Evolutionary conservation across 139 green algal species (phyloP).

Genomic region (Dunaliella primolecta): DNA sequence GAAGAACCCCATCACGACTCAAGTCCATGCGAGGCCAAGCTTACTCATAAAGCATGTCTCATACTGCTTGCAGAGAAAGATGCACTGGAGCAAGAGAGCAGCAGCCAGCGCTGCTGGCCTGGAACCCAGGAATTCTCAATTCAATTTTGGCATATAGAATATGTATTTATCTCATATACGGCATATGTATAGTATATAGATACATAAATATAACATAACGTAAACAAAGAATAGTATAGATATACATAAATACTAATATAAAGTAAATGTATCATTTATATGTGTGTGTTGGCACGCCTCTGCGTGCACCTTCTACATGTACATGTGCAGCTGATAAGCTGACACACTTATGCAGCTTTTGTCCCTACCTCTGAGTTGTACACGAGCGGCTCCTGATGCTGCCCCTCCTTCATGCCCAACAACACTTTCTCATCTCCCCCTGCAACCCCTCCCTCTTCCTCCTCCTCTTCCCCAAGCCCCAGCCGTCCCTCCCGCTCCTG

Average conservation of each 20-base stretch:
- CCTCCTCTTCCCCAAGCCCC: too few species aligned
- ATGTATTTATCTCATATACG: not conserved
- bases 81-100: not conserved
- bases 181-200: not conserved
- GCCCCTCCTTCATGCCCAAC: too few species aligned
- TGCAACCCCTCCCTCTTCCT: not conserved
- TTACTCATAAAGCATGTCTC: too few species aligned
- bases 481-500: too few species aligned
- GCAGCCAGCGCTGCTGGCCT: not conserved
- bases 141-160: not conserved
- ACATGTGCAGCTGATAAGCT: too few species aligned
- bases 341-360: too few species aligned
- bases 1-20: too few species aligned
- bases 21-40: too few species aligned
- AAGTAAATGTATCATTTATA: too few species aligned
- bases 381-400: not conserved
- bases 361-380: not conserved
- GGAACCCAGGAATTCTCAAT: not conserved
- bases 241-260: conserved; percentile 6
- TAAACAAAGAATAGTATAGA: not conserved
- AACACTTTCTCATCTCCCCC: not conserved
- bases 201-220: not conserved
- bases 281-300: too few species aligned
- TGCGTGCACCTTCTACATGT: too few species aligned
- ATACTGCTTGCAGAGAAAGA: not conserved